These are phyloP conservation scores for Wallacemonas sp. DNA, from an alignment of 208 protist species.

Conservation along the genomic window DNA sequence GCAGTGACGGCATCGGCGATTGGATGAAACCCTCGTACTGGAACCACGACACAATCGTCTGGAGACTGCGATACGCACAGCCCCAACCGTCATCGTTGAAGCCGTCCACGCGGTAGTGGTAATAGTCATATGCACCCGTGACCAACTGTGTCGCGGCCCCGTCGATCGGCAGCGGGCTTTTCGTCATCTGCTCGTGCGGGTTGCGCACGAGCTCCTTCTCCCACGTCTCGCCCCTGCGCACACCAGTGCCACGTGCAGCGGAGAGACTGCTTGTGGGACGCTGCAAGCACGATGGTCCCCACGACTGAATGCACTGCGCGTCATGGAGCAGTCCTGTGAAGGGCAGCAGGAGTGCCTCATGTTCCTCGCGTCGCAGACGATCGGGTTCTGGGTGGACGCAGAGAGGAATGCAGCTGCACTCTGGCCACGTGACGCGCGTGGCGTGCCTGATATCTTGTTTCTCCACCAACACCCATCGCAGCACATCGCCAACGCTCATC, in stretches of 20 bases:
- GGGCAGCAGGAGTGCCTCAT: slow-evolving; percentile 55
- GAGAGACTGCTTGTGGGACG: neutral
- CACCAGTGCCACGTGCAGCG: neutral
- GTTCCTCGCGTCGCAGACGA: slow-evolving; percentile 41
- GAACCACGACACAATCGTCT: slow-evolving; percentile 90
- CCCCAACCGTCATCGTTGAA: slow-evolving; percentile 95
- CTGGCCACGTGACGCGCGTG: slow-evolving; percentile 63
- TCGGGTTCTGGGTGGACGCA: slow-evolving; percentile 52
- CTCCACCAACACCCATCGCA: slow-evolving; percentile 25
- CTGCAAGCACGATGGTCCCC: slow-evolving; percentile 21
- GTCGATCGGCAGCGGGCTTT: slow-evolving; percentile 20
- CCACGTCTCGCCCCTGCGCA: slow-evolving; percentile 43
- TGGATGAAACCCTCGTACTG: slow-evolving; percentile 53
- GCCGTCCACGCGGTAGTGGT: slow-evolving; percentile 94
- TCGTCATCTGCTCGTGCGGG: slow-evolving; percentile 42
- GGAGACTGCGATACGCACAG: slow-evolving; percentile 94
- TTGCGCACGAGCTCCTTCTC: slow-evolving; percentile 58
- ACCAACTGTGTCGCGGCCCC: slow-evolving; percentile 52
- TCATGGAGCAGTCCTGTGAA: slow-evolving; percentile 35
- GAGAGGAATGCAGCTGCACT: slow-evolving; percentile 47
- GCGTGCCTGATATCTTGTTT: neutral
- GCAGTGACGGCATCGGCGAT: slow-evolving; percentile 54
- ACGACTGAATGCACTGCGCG: slow-evolving; percentile 30
- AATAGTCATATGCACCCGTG: slow-evolving; percentile 92
- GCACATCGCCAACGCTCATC: slow-evolving; percentile 24